Base-by-base conservation (phyloP, 306 rosid genomes). In the Vicia faba region DNA sequence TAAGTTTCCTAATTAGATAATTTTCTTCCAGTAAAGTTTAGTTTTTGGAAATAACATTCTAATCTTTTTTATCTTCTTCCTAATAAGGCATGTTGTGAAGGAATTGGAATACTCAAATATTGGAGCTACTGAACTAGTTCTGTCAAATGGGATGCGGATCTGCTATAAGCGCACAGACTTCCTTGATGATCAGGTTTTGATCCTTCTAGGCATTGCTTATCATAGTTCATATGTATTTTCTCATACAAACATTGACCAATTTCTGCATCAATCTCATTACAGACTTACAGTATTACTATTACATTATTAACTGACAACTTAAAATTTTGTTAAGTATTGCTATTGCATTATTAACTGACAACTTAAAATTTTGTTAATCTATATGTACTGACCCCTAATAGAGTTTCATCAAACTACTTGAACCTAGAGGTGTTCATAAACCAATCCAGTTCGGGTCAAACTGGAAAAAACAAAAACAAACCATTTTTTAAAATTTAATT, bases 101-200 rank as follows among this genome's bases (percentile, higher is more conserved):
- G 89, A 88, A 79, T 53, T 67, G 78, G 97, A 89, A 69, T 88
- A 89, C 78, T 66, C 91, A 66, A 86, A 82, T 57, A 86, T 93
- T 83, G 93, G 87, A 78, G 97, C 96, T 33, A 81, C 87, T 73
- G 98, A 93, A 79, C 75, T 93, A 71, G 48, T 86, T 78, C 78
- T 92, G 61, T 89, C 98, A 56, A 92, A 92, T 79, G 98, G 96
- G 75, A 84, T 93, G 95, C 83, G 91, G 74, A 75, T 93, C 71
- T 93, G 97, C 86, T 93, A 86, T 49, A 89, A 89, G 79, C 66
- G 85, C 59, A 88, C 98, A 57, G 91, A 93, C 80, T 93, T 93
- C 81, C 98, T 93, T 10, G 91, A 83, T 69, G 98, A 93, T 66
- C 98, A 93, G 98, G 98, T 92, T 70, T 19, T 44, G 35, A 50